Percentiles rank a stretch among this genome's conserved stretches.
phyloP scores from a whole-genome alignment of 331 rosid species.

The Pyracantha coccinea region DNA sequence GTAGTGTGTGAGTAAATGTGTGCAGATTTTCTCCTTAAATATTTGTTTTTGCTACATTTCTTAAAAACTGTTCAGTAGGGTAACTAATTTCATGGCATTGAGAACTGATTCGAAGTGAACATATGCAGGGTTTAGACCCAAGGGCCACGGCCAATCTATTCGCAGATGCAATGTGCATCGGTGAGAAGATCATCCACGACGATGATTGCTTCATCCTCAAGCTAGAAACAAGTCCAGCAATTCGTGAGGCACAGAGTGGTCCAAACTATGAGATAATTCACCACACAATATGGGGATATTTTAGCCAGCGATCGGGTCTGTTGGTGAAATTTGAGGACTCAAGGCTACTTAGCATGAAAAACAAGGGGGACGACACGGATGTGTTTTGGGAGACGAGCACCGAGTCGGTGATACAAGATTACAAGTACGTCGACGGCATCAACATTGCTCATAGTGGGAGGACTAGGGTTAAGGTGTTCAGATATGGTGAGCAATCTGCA shows the following conservation, averaged over 20 bases:
- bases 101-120: no score
- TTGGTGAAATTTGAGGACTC: constrained; percentile 74
- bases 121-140: constrained; percentile 72
- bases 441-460: constrained; percentile 83
- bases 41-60: no score
- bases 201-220: constrained; percentile 83
- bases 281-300: constrained; percentile 88
- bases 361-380: constrained; percentile 42
- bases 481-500: constrained; percentile 74
- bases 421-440: constrained; percentile 64
- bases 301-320: constrained; percentile 85
- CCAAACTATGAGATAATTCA: constrained; percentile 66
- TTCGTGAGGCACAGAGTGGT: constrained; percentile 64
- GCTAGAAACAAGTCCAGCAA: constrained; percentile 67
- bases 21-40: no score
- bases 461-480: constrained; percentile 52
- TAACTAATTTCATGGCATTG: no score
- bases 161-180: constrained; percentile 73
- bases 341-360: constrained; percentile 53
- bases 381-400: constrained; percentile 89
- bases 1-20: no score
- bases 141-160: constrained; percentile 75
- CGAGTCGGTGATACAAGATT: constrained; percentile 64
- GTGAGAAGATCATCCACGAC: constrained; percentile 64
- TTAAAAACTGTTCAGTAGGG: not conserved